These are phyloP conservation scores for Herpetomonas muscarum DNA, from an alignment of 208 protist genomes.

Conservation along the genomic window DNA sequence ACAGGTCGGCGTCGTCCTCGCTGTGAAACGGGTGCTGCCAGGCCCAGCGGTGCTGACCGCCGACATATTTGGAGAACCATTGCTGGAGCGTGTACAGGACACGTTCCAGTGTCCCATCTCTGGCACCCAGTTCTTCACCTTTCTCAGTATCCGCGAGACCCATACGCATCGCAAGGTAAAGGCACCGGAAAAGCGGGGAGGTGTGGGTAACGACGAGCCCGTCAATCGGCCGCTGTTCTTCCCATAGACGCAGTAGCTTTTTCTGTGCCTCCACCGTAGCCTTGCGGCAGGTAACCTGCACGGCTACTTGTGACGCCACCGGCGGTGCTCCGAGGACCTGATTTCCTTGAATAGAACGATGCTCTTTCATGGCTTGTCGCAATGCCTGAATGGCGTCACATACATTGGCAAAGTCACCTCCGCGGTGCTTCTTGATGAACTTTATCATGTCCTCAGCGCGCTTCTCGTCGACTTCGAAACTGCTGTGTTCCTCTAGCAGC, in stretches of 20 bases:
- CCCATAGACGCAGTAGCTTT: neutral
- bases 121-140: constrained; percentile 26
- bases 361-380: no score
- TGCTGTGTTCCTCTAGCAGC: constrained; percentile 44
- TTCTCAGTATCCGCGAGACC: no score
- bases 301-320: neutral
- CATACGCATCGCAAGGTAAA: no score
- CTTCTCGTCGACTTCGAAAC: constrained; percentile 59
- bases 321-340: no score
- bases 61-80: constrained; percentile 56
- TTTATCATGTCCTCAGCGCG: constrained; percentile 38
- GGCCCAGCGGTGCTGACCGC: constrained; percentile 39
- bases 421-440: neutral
- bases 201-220: neutral
- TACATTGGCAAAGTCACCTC: neutral
- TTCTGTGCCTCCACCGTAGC: neutral
- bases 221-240: neutral
- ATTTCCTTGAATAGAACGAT: no score
- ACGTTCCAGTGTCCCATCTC: constrained; percentile 14
- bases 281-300: neutral
- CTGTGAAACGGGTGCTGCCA: constrained; percentile 22
- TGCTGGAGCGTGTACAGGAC: constrained; percentile 46
- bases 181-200: constrained; percentile 17
- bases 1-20: constrained; percentile 51
- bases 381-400: no score